These are phyloP conservation scores for Anisodus tanguticus DNA, from an alignment of 257 asterid genomes.

Conservation along the genomic window DNA sequence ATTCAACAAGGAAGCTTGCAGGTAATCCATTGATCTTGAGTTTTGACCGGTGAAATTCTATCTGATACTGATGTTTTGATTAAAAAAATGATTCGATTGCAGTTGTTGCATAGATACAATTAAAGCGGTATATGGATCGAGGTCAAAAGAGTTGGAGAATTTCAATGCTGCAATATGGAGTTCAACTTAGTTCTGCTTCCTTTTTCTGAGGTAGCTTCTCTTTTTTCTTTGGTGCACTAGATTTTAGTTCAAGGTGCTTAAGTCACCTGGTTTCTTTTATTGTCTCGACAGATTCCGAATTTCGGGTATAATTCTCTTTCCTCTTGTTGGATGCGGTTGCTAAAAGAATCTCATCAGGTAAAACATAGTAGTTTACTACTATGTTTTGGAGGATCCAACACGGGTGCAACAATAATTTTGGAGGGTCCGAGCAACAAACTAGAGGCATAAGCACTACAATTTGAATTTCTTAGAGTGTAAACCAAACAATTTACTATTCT, in stretches of 20 bases:
- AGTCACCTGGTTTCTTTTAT: neutral
- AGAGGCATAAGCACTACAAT: neutral
- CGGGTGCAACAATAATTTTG: too few species aligned
- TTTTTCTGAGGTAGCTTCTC: neutral
- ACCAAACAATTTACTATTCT: too few species aligned
- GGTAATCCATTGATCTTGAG: conserved; percentile 43
- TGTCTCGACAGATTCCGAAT: neutral
- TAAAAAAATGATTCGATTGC: conserved; percentile 32
- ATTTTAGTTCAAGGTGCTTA: conserved; percentile 1
- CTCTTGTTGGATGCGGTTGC: conserved; percentile 2
- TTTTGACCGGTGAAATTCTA: neutral
- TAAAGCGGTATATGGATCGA: conserved; percentile 69
- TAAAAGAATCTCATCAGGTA: neutral
- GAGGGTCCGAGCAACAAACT: neutral
- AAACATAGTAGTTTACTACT: neutral
- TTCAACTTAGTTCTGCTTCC: conserved; percentile 13
- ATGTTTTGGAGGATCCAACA: too few species aligned
- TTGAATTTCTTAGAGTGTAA: too few species aligned
- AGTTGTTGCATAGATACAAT: conserved; percentile 86
- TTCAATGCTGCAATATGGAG: conserved; percentile 73
- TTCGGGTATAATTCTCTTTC: neutral
- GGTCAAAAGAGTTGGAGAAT: conserved; percentile 68
- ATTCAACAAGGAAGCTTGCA: conserved; percentile 96
- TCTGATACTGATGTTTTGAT: neutral
- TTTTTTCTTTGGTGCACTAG: neutral